Evolutionary conservation across 2,329 filamentous ascomycete genomes (phyloP).

Genomic region (Aspergillus transmontanensis): DNA sequence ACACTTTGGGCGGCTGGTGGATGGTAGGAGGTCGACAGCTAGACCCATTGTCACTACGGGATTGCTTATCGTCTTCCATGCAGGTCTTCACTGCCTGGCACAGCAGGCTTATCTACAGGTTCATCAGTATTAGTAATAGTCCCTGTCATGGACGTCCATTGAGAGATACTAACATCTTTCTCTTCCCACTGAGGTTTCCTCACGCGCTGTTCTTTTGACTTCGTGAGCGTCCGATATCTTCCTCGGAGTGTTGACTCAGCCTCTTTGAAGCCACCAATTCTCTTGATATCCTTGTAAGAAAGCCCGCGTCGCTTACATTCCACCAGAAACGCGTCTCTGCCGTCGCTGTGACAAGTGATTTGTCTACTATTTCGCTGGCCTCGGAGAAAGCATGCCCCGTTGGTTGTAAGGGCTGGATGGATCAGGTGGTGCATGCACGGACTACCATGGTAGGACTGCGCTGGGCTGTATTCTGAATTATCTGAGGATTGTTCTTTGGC

Average conservation of each 20-base stretch:
- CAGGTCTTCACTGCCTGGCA: conserved; percentile 40
- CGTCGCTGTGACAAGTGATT: conserved; percentile 21
- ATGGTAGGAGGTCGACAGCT: conserved; percentile 8
- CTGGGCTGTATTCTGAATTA: not conserved
- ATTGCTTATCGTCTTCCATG: conserved; percentile 19
- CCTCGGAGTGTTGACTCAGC: conserved; percentile 53
- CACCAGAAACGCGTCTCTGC: conserved; percentile 44
- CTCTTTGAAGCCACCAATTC: conserved; percentile 44
- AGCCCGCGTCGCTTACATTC: conserved; percentile 43
- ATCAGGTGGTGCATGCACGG: conserved; percentile 1
- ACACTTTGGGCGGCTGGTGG: conserved; percentile 47
- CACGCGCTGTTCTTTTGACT: conserved; percentile 47
- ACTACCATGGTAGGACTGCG: conserved; percentile 2
- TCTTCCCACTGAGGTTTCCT: conserved; percentile 49
- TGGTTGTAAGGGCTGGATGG: not conserved
- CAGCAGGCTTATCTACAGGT: conserved; percentile 41
- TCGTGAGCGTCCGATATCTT: conserved; percentile 50
- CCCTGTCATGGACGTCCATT: not conserved
- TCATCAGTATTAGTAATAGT: conserved; percentile 1
- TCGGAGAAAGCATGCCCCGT: not conserved
- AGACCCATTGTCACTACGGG: conserved; percentile 1
- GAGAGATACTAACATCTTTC: conserved; percentile 43
- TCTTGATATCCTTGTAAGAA: conserved; percentile 53
- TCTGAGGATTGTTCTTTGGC: not conserved
- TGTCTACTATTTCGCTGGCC: conserved; percentile 9